Evolutionary conservation across 2,329 filamentous ascomycete species (phyloP).

Genomic region (Apiospora kogelbergensis): DNA sequence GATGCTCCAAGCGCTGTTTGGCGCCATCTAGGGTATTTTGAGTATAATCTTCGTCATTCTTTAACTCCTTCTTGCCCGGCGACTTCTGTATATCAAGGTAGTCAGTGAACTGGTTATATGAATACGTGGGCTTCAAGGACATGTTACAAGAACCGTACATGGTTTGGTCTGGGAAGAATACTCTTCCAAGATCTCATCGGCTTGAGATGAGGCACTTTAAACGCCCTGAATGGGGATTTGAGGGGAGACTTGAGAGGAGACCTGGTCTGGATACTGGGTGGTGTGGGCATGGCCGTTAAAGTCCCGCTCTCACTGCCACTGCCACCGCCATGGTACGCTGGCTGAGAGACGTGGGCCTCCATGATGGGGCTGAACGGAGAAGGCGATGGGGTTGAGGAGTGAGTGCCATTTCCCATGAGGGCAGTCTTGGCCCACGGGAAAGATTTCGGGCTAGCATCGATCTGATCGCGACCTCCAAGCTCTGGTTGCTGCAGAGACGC

Average conservation of each 20-base stretch:
- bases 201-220: neutral
- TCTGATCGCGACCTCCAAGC: neutral
- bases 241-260: neutral
- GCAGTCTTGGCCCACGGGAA: neutral
- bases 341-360: neutral
- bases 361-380: neutral
- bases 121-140: too few relatives aligned
- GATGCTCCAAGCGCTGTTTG: constrained; percentile 9
- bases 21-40: constrained; percentile 11
- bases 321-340: neutral
- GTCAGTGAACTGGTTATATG: neutral
- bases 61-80: neutral
- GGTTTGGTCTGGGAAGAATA: neutral
- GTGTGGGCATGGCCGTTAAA: neutral
- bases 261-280: neutral
- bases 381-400: neutral
- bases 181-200: constrained; percentile 10
- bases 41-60: constrained; percentile 13
- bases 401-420: neutral
- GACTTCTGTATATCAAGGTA: neutral
- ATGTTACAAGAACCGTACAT: neutral
- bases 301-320: neutral
- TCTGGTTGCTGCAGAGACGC: constrained; percentile 41
- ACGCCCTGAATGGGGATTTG: neutral
- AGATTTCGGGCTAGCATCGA: neutral